Evolutionary conservation across 495 filamentous ascomycete genomes (phyloP).

Genomic region (Xylaria grammica): DNA sequence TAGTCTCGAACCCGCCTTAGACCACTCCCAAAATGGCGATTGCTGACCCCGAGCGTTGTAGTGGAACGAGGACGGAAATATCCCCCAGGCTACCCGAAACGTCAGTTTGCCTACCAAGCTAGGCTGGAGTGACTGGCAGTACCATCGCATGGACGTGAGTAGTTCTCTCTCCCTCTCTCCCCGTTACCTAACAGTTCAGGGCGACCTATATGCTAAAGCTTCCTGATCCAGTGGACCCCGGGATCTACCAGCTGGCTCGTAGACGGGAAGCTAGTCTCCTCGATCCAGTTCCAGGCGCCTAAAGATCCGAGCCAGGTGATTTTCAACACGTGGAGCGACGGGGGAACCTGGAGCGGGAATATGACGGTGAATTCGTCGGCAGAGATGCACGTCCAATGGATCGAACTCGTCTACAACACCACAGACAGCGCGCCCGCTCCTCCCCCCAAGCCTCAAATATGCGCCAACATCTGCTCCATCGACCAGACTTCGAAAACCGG

Average conservation of each 20-base stretch:
- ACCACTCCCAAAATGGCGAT: too few species aligned
- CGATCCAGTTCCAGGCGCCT: slow-evolving; percentile 67
- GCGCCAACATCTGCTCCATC: slow-evolving; percentile 53
- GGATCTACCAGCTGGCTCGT: slow-evolving; percentile 63
- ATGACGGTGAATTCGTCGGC: slow-evolving; percentile 64
- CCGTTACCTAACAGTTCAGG: neutral
- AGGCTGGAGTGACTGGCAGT: slow-evolving; percentile 69
- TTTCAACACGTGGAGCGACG: slow-evolving; percentile 79
- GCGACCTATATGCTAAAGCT: too few species aligned
- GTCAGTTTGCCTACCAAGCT: slow-evolving; percentile 47
- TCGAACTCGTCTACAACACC: slow-evolving; percentile 73
- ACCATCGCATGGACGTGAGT: slow-evolving; percentile 65
- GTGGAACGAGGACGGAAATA: slow-evolving; percentile 50
- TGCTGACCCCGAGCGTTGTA: too few species aligned
- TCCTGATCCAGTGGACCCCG: slow-evolving; percentile 64
- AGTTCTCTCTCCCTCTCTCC: neutral
- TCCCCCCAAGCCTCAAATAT: slow-evolving; percentile 26
- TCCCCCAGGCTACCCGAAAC: slow-evolving; percentile 51
- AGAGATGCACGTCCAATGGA: slow-evolving; percentile 73
- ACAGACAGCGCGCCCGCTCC: slow-evolving; percentile 32
- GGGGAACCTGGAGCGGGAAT: slow-evolving; percentile 73
- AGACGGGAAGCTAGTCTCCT: slow-evolving; percentile 58
- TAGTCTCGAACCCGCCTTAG: too few species aligned
- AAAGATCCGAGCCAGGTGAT: slow-evolving; percentile 62
- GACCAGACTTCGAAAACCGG: slow-evolving; percentile 52